These are phyloP conservation scores for Colletotrichum caudatum DNA, from an alignment of 2,329 filamentous ascomycete species.

Conservation along the genomic window DNA sequence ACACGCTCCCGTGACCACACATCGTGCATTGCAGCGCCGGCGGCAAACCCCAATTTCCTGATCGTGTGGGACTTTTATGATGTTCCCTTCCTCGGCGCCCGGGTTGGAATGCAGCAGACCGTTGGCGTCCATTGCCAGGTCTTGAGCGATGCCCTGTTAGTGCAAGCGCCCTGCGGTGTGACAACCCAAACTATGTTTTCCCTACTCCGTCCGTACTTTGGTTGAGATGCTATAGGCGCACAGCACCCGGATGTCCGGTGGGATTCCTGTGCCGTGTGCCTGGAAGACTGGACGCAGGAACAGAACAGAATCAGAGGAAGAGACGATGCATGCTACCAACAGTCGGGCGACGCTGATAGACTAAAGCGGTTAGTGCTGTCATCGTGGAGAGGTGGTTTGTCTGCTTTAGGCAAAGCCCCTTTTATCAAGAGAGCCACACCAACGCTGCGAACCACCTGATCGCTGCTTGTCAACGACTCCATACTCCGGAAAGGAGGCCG, in stretches of 20 bases:
- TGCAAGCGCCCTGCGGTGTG: constrained; percentile 24
- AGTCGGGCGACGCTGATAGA: constrained; percentile 10
- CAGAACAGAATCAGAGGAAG: not conserved
- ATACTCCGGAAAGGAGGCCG: not conserved
- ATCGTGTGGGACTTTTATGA: not conserved
- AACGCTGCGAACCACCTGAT: constrained; percentile 4
- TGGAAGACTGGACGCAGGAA: constrained; percentile 14
- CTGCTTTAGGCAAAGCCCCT: constrained; percentile 16
- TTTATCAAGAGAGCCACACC: constrained; percentile 5
- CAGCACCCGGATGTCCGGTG: not conserved
- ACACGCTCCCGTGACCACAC: too few relatives aligned
- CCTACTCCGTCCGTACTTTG: not conserved
- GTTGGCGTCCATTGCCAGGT: not conserved
- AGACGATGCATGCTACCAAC: not conserved
- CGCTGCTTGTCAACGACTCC: constrained; percentile 1
- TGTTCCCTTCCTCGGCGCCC: not conserved
- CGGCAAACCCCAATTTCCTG: constrained; percentile 6
- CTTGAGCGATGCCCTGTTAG: constrained; percentile 11
- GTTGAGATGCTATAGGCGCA: constrained; percentile 9
- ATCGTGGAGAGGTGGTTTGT: not conserved
- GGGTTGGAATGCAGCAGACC: not conserved
- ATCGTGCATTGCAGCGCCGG: not conserved
- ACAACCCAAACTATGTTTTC: not conserved
- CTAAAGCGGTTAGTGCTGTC: constrained; percentile 2
- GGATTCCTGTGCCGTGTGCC: not conserved